These are phyloP conservation scores for Luffa acutangula DNA, from an alignment of 306 rosid genomes.

Conservation along the genomic window DNA sequence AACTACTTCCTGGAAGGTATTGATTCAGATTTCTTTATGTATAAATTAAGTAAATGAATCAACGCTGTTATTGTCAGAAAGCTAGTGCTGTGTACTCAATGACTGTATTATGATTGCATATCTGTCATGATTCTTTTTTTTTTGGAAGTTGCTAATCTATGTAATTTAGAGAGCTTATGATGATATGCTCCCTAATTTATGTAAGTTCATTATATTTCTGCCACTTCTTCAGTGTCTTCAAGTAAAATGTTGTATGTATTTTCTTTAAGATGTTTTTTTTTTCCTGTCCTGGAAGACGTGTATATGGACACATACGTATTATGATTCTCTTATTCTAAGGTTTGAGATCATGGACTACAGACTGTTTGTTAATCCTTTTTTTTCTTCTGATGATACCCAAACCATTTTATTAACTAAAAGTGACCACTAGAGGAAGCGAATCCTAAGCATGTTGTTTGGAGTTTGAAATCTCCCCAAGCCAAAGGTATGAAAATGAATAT, in stretches of 20 bases:
- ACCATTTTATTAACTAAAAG: not conserved
- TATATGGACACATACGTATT: not conserved
- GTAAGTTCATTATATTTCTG: not conserved
- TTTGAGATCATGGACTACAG: not conserved
- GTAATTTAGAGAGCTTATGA: not conserved
- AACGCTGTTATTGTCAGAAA: not conserved
- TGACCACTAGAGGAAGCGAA: not conserved
- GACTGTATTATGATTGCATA: not conserved
- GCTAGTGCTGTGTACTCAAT: not conserved
- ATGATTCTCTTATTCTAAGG: not conserved
- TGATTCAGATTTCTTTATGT: not conserved
- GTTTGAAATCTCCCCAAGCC: not conserved
- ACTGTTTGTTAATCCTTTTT: not conserved
- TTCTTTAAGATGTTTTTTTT: not conserved
- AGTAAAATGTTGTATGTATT: not conserved
- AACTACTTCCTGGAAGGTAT: slow-evolving; percentile 90
- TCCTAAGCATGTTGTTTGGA: not conserved
- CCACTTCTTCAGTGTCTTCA: not conserved
- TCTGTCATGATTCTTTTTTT: not conserved
- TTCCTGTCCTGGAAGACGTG: not conserved
- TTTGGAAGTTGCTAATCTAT: not conserved
- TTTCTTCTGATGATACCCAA: not conserved
- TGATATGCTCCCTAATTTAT: not conserved
- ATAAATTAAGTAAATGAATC: not conserved
- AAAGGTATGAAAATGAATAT: not conserved